A percentile compares a stretch with the other conserved stretches of the same genome.
These are phyloP conservation scores for Ramaria rubella DNA, from an alignment of 768 basidiomycete species.

Conservation along the genomic window DNA sequence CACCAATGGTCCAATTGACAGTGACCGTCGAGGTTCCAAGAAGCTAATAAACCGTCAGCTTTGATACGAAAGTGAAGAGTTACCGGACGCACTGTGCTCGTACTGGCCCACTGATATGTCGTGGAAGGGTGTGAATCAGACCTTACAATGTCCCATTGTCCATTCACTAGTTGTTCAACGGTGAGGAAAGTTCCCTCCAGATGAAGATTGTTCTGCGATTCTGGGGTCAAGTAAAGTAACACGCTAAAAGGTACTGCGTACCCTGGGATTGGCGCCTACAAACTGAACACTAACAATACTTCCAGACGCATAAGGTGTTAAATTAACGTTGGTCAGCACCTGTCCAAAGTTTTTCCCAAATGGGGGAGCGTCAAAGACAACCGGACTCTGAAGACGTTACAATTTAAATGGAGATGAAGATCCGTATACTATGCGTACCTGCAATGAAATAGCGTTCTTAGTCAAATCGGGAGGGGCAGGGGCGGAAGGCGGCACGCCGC, in stretches of 20 bases:
- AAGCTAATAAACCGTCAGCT: slow-evolving; percentile 8
- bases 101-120: slow-evolving; percentile 56
- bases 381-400: slow-evolving; percentile 38
- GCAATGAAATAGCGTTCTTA: slow-evolving; percentile 59
- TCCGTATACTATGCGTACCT: slow-evolving; percentile 31
- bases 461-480: slow-evolving; percentile 58
- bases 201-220: slow-evolving; percentile 64
- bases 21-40: slow-evolving; percentile 5
- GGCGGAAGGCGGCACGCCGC: slow-evolving; percentile 50
- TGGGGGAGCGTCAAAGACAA: slow-evolving; percentile 54
- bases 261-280: slow-evolving; percentile 73
- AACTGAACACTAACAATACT: slow-evolving; percentile 57
- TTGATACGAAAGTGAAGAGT: not conserved
- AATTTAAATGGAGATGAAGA: not conserved
- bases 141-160: slow-evolving; percentile 49
- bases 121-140: slow-evolving; percentile 80
- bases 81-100: slow-evolving; percentile 38
- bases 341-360: slow-evolving; percentile 56
- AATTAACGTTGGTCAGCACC: slow-evolving; percentile 48
- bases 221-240: not conserved
- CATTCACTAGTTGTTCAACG: slow-evolving; percentile 46
- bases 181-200: slow-evolving; percentile 68
- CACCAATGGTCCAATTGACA: slow-evolving; percentile 9
- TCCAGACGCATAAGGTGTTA: slow-evolving; percentile 45
- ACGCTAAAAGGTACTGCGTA: slow-evolving; percentile 26